Evolutionary conservation across 2,329 filamentous ascomycete species (phyloP).

Genomic region (Didymella arachidicola): DNA sequence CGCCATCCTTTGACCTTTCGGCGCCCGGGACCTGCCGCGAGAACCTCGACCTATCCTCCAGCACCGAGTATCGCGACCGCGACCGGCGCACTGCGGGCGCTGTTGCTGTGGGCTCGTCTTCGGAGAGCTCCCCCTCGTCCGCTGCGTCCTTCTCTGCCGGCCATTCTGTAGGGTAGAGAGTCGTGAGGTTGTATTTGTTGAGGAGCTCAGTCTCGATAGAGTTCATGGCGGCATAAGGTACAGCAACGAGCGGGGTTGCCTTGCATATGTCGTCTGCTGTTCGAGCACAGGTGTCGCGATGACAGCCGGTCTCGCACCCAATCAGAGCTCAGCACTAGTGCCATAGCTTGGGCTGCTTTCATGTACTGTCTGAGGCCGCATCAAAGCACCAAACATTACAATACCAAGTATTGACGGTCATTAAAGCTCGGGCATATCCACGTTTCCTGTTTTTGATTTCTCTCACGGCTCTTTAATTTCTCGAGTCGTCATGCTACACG

Average conservation of each 20-base stretch:
- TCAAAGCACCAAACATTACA: too few relatives aligned
- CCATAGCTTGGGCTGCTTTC: neutral
- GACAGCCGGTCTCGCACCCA: constrained; percentile 23
- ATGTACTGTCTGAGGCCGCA: neutral
- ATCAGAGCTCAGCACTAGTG: neutral
- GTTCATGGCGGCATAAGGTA: constrained; percentile 36
- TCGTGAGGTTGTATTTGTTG: constrained; percentile 87
- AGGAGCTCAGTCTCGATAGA: constrained; percentile 73
- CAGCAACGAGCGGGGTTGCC: neutral
- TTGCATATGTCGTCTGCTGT: neutral
- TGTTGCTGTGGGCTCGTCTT: constrained; percentile 62
- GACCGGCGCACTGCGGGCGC: constrained; percentile 58
- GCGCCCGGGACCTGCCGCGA: constrained; percentile 73
- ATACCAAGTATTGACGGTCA: too few relatives aligned
- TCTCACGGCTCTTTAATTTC: too few relatives aligned
- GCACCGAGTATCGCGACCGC: constrained; percentile 82
- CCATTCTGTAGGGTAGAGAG: constrained; percentile 83
- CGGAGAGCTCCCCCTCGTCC: constrained; percentile 57
- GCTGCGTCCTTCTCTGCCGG: constrained; percentile 80
- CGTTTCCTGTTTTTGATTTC: too few relatives aligned
- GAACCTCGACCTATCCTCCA: constrained; percentile 77
- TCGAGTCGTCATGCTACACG: too few relatives aligned
- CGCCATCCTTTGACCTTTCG: constrained; percentile 71
- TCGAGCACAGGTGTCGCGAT: constrained; percentile 22
- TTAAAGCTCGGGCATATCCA: too few relatives aligned